Base-by-base conservation (phyloP, 176 grass and related monocot genomes). In the Puya raimondii region DNA sequence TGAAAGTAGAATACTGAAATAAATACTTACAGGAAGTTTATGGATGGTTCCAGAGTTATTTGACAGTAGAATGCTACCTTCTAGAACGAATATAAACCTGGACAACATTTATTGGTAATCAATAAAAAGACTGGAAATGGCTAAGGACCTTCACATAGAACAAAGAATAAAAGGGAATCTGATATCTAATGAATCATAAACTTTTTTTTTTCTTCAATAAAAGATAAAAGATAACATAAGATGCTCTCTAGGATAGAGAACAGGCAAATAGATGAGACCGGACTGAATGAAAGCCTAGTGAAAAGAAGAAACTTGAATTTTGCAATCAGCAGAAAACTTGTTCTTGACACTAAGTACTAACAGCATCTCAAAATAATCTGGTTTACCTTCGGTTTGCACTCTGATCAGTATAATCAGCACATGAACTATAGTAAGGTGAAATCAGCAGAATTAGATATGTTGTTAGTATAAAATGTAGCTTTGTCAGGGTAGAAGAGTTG, bases 61-160 rank as follows among this genome's bases (percentile, higher is more conserved):
- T 49, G 82, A 85, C 64, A 97, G 74, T 16, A 23, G 33, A 79
- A 81, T 77, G 70, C 84, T 80, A 4, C 93, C 93, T 64, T 92
- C 78, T 51, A 92, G 64, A 49, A 97, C 86, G 87, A 97, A 97
- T 70, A 92, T 69, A 73, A 97, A 80, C 93, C 93, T 97, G 77
- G 16, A 83, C 72, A 72, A 71, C 3, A 0, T 82, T 75, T 11
- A 82, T 21, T 73, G 74, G 11, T 33, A 72, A 52, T 25, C 9
- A 72, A 47, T 52, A 25, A 1, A 89, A 80, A 48, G 6, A 14
- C 72, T 59, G 67, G 66, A 78, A 75, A 10, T 58, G 18, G 54
- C 18, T 16, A 58, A 58, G 1, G 54, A 58, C 12, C 54, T 58
- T 18, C 54, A 58, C 15, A 58, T 2, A 58, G 18, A 8, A 58